Percentiles rank a stretch among this genome's conserved stretches.
These are phyloP conservation scores for Tribonema minus DNA, from an alignment of 108 stramenopile genomes.

Conservation along the genomic window DNA sequence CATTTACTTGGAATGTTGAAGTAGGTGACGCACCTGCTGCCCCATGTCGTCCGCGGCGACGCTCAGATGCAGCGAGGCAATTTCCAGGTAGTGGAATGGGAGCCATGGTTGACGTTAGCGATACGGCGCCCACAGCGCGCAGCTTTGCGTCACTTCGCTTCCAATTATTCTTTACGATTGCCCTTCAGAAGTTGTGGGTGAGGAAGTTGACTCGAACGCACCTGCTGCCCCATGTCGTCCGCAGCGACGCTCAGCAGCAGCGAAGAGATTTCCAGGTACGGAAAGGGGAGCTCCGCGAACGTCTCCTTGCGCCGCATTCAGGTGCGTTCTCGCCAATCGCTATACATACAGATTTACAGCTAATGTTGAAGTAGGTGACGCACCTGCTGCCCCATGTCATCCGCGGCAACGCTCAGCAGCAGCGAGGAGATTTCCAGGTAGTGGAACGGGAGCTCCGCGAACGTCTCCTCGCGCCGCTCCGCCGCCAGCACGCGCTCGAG, in stretches of 20 bases:
- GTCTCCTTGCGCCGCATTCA: too few species aligned
- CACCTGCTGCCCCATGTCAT: slow-evolving; percentile 36
- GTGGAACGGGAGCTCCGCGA: slow-evolving; percentile 25
- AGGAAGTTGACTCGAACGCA: too few species aligned
- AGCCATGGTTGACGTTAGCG: too few species aligned
- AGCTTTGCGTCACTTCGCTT: too few species aligned
- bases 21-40: too few species aligned
- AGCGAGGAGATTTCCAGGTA: slow-evolving; percentile 33
- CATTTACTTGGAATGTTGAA: too few species aligned
- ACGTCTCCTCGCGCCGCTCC: slow-evolving; percentile 9
- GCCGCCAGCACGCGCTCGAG: slow-evolving; percentile 21
- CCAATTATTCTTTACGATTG: too few species aligned
- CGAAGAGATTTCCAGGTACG: slow-evolving; percentile 30
- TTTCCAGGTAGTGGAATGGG: slow-evolving; percentile 35
- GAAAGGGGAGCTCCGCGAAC: slow-evolving; percentile 25
- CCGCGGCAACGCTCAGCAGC: slow-evolving; percentile 21
- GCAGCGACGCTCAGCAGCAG: slow-evolving; percentile 26
- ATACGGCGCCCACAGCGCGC: too few species aligned
- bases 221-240: slow-evolving; percentile 35
- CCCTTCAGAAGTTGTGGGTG: too few species aligned
- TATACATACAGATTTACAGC: too few species aligned
- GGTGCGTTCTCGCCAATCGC: too few species aligned
- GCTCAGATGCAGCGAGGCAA: slow-evolving; percentile 23
- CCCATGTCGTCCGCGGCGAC: slow-evolving; percentile 28
- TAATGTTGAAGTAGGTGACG: too few species aligned